Conservation (phyloP, 176 grass and related monocot genomes). For the Musa troglodytarum region DNA sequence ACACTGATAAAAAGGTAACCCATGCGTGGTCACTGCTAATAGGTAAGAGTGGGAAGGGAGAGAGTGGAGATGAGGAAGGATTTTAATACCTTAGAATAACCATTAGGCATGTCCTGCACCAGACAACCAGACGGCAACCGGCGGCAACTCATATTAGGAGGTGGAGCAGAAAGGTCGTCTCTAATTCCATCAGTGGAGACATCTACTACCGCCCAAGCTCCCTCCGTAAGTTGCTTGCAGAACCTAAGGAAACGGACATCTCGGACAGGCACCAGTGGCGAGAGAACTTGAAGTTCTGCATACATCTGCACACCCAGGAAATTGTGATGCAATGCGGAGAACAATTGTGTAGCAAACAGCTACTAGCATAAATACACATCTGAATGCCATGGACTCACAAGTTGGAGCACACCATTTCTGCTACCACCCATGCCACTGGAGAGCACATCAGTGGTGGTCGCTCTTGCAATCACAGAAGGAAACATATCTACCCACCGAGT, state of each 20-base stretch:
- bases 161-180: slow-evolving; percentile 27
- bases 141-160: slow-evolving; percentile 36
- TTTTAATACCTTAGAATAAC: slow-evolving; percentile 70
- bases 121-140: slow-evolving; percentile 80
- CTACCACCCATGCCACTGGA: slow-evolving; percentile 40
- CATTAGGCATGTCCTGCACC: slow-evolving; percentile 58
- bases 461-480: slow-evolving; percentile 65
- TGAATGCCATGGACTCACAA: slow-evolving; percentile 42
- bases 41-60: too few species aligned
- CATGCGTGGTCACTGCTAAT: too few species aligned
- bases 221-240: slow-evolving; percentile 58
- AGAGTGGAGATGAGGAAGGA: neutral
- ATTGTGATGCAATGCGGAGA: too few species aligned
- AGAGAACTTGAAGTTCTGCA: slow-evolving; percentile 78
- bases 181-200: slow-evolving; percentile 58
- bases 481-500: slow-evolving; percentile 55
- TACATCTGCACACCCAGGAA: slow-evolving; percentile 36
- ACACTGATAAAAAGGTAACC: too few species aligned
- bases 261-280: slow-evolving; percentile 63
- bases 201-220: slow-evolving; percentile 74
- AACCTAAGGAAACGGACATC: slow-evolving; percentile 65
- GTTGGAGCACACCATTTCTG: slow-evolving; percentile 77
- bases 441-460: slow-evolving; percentile 48
- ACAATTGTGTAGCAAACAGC: too few species aligned
- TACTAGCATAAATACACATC: too few species aligned